Percentiles rank a stretch among this genome's conserved stretches.
Conservation (phyloP, 192 early-diverging fungal species). For the Fimicolochytrium jonesii region DNA sequence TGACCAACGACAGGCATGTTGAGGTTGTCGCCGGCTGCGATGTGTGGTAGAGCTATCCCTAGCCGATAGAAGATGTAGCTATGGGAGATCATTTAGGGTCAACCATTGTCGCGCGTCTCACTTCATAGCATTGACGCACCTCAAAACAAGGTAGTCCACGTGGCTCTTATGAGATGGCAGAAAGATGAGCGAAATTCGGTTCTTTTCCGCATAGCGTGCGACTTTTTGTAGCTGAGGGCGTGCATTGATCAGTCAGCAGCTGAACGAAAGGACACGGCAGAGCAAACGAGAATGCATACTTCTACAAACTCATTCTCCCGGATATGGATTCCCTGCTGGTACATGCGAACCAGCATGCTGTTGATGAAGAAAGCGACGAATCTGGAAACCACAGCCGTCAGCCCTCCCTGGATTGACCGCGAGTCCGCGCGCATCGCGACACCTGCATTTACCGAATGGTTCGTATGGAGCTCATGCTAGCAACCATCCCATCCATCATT, state of each 20-base stretch:
- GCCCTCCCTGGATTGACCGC: no score
- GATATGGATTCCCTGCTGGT: slow-evolving; percentile 83
- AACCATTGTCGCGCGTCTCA: neutral
- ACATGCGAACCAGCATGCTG: slow-evolving; percentile 71
- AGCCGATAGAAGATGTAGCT: slow-evolving; percentile 69
- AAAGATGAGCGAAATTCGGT: slow-evolving; percentile 70
- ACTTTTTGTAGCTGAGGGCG: slow-evolving; percentile 29
- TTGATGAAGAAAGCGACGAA: slow-evolving; percentile 68
- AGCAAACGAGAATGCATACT: no score
- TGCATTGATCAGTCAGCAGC: no score
- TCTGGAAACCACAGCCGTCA: slow-evolving; percentile 31
- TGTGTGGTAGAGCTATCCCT: slow-evolving; percentile 74
- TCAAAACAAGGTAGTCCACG: slow-evolving; percentile 79
- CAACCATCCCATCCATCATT: slow-evolving; percentile 53
- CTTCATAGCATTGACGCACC: slow-evolving; percentile 34
- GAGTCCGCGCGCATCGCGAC: neutral
- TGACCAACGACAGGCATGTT: slow-evolving; percentile 72
- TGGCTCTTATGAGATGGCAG: slow-evolving; percentile 84
- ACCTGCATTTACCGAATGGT: slow-evolving; percentile 51
- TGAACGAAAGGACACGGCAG: no score
- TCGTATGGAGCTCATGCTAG: slow-evolving; percentile 60
- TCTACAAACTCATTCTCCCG: slow-evolving; percentile 71
- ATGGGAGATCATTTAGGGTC: neutral
- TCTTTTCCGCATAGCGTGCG: slow-evolving; percentile 39
- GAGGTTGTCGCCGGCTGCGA: slow-evolving; percentile 81